Conservation (phyloP, 176 grass and related monocot species). For the Chrysopogon serrulatus region DNA sequence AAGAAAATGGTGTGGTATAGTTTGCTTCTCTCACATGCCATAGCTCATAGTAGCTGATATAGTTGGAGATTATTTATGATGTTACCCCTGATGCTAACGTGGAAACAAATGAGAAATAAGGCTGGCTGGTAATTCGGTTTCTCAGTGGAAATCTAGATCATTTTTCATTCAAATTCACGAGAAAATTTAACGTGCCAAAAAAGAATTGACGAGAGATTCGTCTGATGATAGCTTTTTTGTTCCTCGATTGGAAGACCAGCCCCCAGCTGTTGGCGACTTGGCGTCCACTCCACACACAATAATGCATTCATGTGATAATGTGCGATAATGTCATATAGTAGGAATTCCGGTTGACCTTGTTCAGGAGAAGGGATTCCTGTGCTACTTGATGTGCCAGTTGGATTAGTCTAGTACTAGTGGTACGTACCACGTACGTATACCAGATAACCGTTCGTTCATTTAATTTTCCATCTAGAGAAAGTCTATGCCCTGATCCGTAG, state of each 20-base stretch:
- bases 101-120: background rate
- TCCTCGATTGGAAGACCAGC: background rate
- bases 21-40: background rate
- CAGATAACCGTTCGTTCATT: background rate
- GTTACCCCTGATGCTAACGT: background rate
- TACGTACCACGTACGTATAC: background rate
- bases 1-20: background rate
- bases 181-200: background rate
- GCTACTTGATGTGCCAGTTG: background rate
- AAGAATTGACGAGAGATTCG: background rate
- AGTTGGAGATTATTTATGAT: background rate
- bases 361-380: background rate
- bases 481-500: constrained; percentile 1
- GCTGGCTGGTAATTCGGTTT: background rate
- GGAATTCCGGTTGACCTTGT: background rate
- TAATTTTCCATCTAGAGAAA: background rate
- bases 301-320: background rate
- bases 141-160: background rate
- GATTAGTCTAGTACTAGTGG: background rate
- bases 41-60: background rate
- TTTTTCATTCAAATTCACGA: background rate
- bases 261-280: background rate
- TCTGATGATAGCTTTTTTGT: background rate
- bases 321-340: background rate
- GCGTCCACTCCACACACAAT: background rate